phyloP scores from a whole-genome alignment of 768 basidiomycete species.

The Daedaleopsis nitida region DNA sequence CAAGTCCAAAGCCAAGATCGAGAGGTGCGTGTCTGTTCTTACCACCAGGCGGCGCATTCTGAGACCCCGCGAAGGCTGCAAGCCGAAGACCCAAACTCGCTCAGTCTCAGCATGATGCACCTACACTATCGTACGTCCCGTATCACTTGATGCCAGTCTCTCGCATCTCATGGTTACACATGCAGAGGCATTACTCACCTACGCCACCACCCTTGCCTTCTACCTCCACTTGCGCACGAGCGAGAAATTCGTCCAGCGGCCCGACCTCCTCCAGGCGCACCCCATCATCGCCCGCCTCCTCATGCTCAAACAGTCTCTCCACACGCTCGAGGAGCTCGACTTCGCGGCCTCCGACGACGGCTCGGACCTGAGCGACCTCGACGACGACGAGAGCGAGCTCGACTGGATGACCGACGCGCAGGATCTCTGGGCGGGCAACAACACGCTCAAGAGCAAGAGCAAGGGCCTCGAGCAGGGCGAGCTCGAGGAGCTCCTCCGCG shows the following conservation, averaged over 20 bases:
- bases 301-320: constrained; percentile 78
- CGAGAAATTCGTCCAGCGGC: constrained; percentile 61
- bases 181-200: constrained; percentile 86
- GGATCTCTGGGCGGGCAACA: constrained; percentile 17
- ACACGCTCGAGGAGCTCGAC: constrained; percentile 84
- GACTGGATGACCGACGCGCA: constrained; percentile 20
- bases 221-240: constrained; percentile 85
- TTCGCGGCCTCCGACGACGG: constrained; percentile 50
- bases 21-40: constrained; percentile 43
- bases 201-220: constrained; percentile 88
- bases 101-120: constrained; percentile 72
- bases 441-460: constrained; percentile 14
- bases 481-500: constrained; percentile 57
- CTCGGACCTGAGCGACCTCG: constrained; percentile 34
- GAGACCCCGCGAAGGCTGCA: constrained; percentile 44
- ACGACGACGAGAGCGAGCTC: constrained; percentile 37
- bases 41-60: constrained; percentile 2
- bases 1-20: constrained; percentile 54
- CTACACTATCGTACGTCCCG: constrained; percentile 81
- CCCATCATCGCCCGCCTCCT: constrained; percentile 79
- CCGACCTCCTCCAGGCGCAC: constrained; percentile 63
- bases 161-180: not conserved
- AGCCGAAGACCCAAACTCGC: constrained; percentile 48
- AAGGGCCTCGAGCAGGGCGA: constrained; percentile 45
- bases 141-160: too few relatives aligned